Evolutionary conservation across 176 grass and related monocot species (phyloP), one percentile per base, ranked within the genome.

Genomic region (Oryza longistaminata): DNA sequence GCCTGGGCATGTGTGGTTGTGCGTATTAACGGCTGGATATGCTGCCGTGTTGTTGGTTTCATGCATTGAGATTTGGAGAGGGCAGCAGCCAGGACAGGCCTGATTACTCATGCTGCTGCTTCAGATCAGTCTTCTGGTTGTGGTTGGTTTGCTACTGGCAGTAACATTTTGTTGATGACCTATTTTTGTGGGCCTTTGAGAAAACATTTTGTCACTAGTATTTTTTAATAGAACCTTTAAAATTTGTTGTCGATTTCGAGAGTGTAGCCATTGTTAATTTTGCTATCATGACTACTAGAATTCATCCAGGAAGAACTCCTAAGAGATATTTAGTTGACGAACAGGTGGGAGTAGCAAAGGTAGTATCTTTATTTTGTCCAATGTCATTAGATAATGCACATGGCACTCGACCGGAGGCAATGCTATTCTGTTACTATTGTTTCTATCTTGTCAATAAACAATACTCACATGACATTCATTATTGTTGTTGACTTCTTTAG

Each of bases 381-480:
- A 16, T 61, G 21, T 7, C 21, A 61, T 75, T 70, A 70, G 82
- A 89, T 76, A n/a, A 26, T 27, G 83, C 77, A 77, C 88, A 81
- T 81, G 77, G 88, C 15, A 42, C 53, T 55, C 40, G 53, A 85
- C 72, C 10, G 52, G 65, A 70, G 52, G 72, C 24, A 52, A 15
- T 85, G 78, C 55, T 70, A 73, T 44, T 53, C 33, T 67, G 50
- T 19, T 55, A 21, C 6, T 60, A 46, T 64, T 35, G 34, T 35
- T 61, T n/a, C 60, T 37, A 66, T 75, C 43, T 61, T 61, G 52
- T 71, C 66, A 82, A 46, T 48, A 27, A 67, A 90, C 44, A 2
- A 66, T 70, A 50, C 48, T 81, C 52, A 31, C 60, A 69, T 10
- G 14, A 35, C 72, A 77, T 66, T 82, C 45, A 72, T 76, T 66